phyloP scores from a whole-genome alignment of 352 stramenopile genomes.

The Globisporangium okanoganense region DNA sequence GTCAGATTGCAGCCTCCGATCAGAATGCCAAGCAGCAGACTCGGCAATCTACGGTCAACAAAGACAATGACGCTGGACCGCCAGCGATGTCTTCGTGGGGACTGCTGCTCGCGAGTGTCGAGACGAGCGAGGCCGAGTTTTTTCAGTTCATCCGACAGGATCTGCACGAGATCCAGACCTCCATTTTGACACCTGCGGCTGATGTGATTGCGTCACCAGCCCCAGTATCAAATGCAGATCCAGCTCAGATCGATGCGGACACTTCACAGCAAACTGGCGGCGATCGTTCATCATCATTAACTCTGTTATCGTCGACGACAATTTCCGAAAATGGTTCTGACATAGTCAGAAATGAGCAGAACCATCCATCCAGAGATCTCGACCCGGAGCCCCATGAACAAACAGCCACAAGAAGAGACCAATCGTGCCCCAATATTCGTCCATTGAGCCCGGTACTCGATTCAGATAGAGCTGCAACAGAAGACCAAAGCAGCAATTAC shows the following conservation, averaged over 20 bases:
- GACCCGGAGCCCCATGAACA: neutral
- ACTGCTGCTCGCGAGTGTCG: conserved; percentile 33
- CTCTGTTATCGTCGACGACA: neutral
- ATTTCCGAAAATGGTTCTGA: neutral
- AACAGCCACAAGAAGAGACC: neutral
- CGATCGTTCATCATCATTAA: neutral
- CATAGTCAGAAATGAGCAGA: too few relatives aligned
- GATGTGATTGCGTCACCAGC: neutral
- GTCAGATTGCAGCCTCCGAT: neutral
- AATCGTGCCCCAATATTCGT: neutral
- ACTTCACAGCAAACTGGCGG: neutral
- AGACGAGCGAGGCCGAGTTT: conserved; percentile 33
- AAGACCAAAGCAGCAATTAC: neutral
- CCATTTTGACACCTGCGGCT: conserved; percentile 4
- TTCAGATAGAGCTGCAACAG: neutral
- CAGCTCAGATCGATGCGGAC: neutral
- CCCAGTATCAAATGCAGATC: neutral
- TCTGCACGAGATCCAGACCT: conserved; percentile 26
- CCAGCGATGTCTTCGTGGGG: conserved; percentile 20
- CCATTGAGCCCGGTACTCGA: neutral
- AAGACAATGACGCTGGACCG: neutral
- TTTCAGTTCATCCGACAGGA: conserved; percentile 30
- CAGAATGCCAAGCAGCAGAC: neutral
- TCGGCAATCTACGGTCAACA: neutral
- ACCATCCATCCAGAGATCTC: neutral